These are phyloP conservation scores for Eucalyptus curtisii DNA, from an alignment of 345 rosid species.

Conservation along the genomic window DNA sequence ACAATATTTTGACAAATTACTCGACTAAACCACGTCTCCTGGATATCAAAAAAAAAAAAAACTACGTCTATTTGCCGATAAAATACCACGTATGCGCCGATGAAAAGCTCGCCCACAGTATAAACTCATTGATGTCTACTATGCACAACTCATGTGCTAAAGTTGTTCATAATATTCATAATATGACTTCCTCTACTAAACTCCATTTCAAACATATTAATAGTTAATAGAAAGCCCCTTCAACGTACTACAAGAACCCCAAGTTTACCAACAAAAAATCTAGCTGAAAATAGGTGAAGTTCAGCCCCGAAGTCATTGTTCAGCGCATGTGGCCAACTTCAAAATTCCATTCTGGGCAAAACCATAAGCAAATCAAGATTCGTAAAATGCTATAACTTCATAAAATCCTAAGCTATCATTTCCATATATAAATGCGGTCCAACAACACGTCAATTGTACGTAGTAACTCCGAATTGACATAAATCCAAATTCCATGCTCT, in stretches of 20 bases:
- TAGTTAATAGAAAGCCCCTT: no score
- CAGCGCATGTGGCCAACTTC: no score
- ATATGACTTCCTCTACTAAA: background rate
- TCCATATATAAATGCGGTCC: rapidly evolving
- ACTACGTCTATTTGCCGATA: rapidly evolving
- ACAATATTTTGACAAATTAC: background rate
- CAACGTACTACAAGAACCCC: background rate
- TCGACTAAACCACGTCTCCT: rapidly evolving
- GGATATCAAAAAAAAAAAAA: no score
- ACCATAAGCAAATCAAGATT: no score
- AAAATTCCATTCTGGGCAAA: no score
- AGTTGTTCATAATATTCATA: background rate
- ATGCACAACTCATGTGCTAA: rapidly evolving
- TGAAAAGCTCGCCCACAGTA: background rate
- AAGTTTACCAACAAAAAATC: no score
- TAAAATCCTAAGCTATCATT: no score
- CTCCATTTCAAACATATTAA: background rate
- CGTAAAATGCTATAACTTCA: no score
- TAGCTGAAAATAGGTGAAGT: no score
- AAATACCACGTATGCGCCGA: rapidly evolving
- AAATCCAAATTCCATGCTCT: no score
- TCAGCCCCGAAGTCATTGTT: no score
- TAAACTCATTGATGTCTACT: background rate
- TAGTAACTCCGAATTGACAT: no score
- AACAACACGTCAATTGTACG: rapidly evolving